A percentile compares a stretch with the other conserved stretches of the same genome.
Evolutionary conservation across 2,329 filamentous ascomycete species (phyloP).

Genomic region (Scedosporium minutisporum): DNA sequence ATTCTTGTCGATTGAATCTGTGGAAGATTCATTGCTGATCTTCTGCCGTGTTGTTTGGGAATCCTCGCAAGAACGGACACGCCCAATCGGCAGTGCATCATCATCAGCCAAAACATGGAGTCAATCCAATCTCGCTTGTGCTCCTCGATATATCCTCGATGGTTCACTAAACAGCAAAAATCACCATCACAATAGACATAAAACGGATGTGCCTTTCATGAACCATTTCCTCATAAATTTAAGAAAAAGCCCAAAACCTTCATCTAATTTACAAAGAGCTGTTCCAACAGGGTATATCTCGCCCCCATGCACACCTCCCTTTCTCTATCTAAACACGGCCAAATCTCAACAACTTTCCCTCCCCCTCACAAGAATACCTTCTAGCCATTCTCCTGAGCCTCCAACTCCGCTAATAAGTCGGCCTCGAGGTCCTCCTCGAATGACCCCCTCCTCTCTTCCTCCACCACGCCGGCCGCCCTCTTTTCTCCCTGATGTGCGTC

Average conservation of each 20-base stretch:
- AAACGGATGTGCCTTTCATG: background rate
- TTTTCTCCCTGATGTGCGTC: constrained; percentile 16
- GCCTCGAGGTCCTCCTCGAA: constrained; percentile 20
- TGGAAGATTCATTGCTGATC: too few relatives aligned
- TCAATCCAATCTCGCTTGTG: too few relatives aligned
- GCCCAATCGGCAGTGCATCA: too few relatives aligned
- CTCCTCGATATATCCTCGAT: too few relatives aligned
- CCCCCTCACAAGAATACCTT: background rate
- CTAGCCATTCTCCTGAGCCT: constrained; percentile 20
- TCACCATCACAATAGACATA: background rate
- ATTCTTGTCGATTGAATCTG: too few relatives aligned
- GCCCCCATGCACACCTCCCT: background rate
- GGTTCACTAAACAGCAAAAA: too few relatives aligned
- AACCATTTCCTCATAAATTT: background rate
- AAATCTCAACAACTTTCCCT: background rate
- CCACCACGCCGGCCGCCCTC: constrained; percentile 30
- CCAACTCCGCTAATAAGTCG: constrained; percentile 41
- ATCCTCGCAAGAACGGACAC: too few relatives aligned
- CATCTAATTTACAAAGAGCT: background rate
- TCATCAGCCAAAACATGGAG: too few relatives aligned
- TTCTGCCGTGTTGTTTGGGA: too few relatives aligned
- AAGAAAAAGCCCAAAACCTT: background rate
- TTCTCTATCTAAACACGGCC: background rate
- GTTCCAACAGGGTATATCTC: background rate
- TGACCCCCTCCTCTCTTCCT: constrained; percentile 26